Evolutionary conservation across 2,329 filamentous ascomycete genomes (phyloP).

Genomic region (Stagonosporopsis rhizophila): DNA sequence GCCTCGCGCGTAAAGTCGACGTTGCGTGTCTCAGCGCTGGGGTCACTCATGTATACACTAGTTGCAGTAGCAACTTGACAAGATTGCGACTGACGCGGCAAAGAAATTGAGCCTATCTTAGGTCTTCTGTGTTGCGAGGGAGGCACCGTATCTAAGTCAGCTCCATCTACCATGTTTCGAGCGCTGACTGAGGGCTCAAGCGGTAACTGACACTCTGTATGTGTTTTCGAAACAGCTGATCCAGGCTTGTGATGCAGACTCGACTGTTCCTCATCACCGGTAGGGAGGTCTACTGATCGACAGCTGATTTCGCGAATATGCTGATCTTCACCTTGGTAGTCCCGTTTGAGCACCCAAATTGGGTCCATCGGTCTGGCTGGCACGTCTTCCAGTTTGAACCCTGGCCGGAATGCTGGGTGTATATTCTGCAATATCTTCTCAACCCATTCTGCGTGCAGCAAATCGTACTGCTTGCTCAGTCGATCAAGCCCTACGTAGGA

Average conservation of each 20-base stretch:
- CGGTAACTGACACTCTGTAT: background rate
- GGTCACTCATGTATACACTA: background rate
- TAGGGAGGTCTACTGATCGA: background rate
- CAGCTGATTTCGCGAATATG: background rate
- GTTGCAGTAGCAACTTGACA: background rate
- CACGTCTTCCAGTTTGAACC: background rate
- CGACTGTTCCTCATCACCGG: background rate
- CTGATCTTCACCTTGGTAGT: background rate
- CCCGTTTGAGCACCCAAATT: background rate
- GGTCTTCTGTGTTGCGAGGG: background rate
- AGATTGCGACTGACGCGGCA: background rate
- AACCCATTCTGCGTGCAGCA: background rate
- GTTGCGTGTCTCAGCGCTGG: no score
- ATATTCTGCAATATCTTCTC: background rate
- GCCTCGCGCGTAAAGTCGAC: no score
- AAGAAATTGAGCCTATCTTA: background rate
- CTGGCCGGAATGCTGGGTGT: background rate
- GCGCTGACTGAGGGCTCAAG: background rate
- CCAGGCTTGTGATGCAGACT: background rate
- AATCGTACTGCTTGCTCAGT: constrained; percentile 1
- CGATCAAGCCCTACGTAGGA: background rate
- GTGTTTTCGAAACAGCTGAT: background rate
- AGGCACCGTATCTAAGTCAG: background rate
- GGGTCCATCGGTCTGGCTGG: background rate
- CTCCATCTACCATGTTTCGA: background rate